Base-by-base conservation (phyloP, 441 rosid species). In the Jatropha podagrica region DNA sequence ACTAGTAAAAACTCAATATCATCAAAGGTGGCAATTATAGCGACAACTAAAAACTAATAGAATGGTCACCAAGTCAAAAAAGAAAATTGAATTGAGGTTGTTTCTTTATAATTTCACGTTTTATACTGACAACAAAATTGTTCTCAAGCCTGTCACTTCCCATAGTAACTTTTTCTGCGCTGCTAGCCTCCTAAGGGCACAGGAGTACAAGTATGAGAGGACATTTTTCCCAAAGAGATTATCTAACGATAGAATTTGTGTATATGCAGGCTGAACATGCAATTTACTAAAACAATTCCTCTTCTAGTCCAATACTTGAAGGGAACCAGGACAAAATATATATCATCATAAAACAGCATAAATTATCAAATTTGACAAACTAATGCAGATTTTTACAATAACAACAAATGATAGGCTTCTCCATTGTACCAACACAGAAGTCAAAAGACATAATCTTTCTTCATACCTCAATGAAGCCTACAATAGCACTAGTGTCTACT, bases 391-490 rank as follows among this genome's bases (percentile, higher is more conserved):
- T 27, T 49, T n/a, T 42, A 66, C n/a, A 17, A 41, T 8, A 44
- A 40, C 37, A 46, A 49, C 49, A 32, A 68, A 67, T n/a, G 79
- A 26, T 75, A 72, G 42, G 62, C 56, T 56, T 46, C 44, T 27
- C n/a, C 49, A 49, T 48, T 7, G 42, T 41, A 52, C 41, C 26
- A 60, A 51, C 64, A 69, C 27, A 64, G 3, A 12, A 12, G 17
- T 12, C n/a, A 74, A 63, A 17, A 48, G 40, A 51, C 32, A 73
- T 37, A 6, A 61, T 37, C 68, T 63, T 68, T 64, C 44, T 78
- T 37, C 42, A 18, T 7, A 89, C 95, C 91, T 91, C 91, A 37
- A 89, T 84, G 76, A 83, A 87, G 85, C 69, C 76, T 68, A 84
- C 54, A 80, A 91, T 89, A 46, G 86, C 87, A 73, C 80, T 74